These are phyloP conservation scores for Colletotrichum graminicola DNA, from an alignment of 2,329 filamentous ascomycete species.

Conservation along the genomic window DNA sequence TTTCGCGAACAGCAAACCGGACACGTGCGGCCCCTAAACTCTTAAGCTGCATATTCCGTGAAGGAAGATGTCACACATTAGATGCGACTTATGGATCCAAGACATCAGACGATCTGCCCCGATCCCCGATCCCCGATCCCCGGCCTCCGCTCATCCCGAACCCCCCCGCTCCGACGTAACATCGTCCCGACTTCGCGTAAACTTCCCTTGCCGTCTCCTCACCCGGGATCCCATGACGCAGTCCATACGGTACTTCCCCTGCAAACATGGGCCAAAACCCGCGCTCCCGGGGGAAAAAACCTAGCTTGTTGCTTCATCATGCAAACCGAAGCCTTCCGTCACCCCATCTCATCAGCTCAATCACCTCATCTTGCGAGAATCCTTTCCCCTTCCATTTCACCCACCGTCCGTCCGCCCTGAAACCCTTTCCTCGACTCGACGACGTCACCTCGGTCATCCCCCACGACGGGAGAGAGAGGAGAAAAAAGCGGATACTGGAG, in stretches of 20 bases:
- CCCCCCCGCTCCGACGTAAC: constrained; percentile 20
- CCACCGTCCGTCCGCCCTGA: not conserved
- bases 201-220: not conserved
- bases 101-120: not conserved
- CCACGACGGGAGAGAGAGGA: not conserved
- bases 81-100: not conserved
- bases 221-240: not conserved
- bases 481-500: not conserved
- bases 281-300: not conserved
- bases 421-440: not conserved
- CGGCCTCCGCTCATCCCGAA: not conserved
- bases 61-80: not conserved
- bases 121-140: constrained; percentile 9
- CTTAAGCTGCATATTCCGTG: not conserved
- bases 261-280: constrained; percentile 1
- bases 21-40: not conserved
- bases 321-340: not conserved
- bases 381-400: not conserved
- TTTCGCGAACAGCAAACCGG: not conserved
- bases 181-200: constrained; percentile 27
- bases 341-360: not conserved
- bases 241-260: too few species aligned
- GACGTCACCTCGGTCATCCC: not conserved
- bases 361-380: not conserved
- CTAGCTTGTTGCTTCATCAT: not conserved